A percentile compares a stretch with the other conserved stretches of the same genome.
phyloP scores from a whole-genome alignment of 2,329 filamentous ascomycete genomes.

The Ceratocystis diversiconidia region DNA sequence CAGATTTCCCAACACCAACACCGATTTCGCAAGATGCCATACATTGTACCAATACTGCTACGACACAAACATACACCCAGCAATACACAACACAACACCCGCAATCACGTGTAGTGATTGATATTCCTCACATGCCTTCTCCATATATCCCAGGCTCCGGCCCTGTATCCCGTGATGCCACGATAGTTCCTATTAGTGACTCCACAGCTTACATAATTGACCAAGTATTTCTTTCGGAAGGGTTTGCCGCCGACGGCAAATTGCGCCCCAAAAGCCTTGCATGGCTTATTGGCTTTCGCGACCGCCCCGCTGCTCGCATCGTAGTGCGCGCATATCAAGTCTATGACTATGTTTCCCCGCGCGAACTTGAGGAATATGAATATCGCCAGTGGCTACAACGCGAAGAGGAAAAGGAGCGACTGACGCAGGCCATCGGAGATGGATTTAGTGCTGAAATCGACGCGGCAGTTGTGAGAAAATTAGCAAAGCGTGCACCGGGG shows the following conservation, averaged over 20 bases:
- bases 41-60: not conserved
- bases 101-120: conserved; percentile 20
- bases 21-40: not conserved
- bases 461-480: not conserved
- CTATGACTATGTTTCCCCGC: conserved; percentile 44
- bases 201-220: conserved; percentile 44
- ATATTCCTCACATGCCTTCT: conserved; percentile 21
- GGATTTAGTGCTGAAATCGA: conserved; percentile 7
- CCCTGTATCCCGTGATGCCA: conserved; percentile 34
- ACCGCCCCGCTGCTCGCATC: conserved; percentile 35
- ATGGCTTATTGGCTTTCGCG: conserved; percentile 42
- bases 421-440: not conserved
- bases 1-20: not conserved
- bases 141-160: conserved; percentile 34
- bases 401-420: conserved; percentile 27
- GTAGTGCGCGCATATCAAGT: conserved; percentile 35
- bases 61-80: not conserved
- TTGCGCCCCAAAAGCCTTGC: conserved; percentile 32
- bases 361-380: conserved; percentile 43
- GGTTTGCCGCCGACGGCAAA: conserved; percentile 25
- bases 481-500: not conserved
- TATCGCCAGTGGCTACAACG: conserved; percentile 31
- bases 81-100: not conserved
- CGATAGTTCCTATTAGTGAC: conserved; percentile 36
- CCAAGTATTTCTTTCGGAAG: conserved; percentile 34